phyloP scores from a whole-genome alignment of 345 rosid species.

The Aurinia saxatilis region DNA sequence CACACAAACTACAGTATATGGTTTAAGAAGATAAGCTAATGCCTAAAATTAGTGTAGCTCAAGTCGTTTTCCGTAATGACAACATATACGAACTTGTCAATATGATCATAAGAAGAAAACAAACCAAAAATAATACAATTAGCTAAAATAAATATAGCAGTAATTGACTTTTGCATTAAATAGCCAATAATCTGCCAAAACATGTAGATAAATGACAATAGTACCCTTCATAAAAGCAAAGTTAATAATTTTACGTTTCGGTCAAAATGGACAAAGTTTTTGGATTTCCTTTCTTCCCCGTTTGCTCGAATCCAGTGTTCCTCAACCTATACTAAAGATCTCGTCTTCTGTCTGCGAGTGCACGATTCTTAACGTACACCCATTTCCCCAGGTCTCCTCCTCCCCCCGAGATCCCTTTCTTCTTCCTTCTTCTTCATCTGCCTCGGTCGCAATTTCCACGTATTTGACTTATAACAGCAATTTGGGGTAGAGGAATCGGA shows the following conservation, averaged over 20 bases:
- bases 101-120: too few relatives aligned
- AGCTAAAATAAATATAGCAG: not conserved
- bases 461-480: constrained; percentile 26
- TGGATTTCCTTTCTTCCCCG: not conserved
- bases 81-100: too few relatives aligned
- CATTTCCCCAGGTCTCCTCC: constrained; percentile 36
- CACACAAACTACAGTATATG: too few relatives aligned
- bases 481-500: constrained; percentile 10
- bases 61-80: too few relatives aligned
- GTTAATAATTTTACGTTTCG: not conserved
- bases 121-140: not conserved
- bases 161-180: too few relatives aligned
- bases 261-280: not conserved
- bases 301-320: constrained; percentile 24
- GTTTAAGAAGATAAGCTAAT: too few relatives aligned
- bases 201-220: not conserved
- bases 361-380: constrained; percentile 57
- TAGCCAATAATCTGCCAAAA: too few relatives aligned
- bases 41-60: too few relatives aligned
- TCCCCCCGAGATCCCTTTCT: constrained; percentile 11
- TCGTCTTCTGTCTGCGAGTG: constrained; percentile 24
- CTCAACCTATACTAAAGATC: constrained; percentile 4
- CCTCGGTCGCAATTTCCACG: constrained; percentile 3
- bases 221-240: not conserved
- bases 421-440: not conserved